Conservation (phyloP, 768 basidiomycete genomes). For the Boletus insuetus region DNA sequence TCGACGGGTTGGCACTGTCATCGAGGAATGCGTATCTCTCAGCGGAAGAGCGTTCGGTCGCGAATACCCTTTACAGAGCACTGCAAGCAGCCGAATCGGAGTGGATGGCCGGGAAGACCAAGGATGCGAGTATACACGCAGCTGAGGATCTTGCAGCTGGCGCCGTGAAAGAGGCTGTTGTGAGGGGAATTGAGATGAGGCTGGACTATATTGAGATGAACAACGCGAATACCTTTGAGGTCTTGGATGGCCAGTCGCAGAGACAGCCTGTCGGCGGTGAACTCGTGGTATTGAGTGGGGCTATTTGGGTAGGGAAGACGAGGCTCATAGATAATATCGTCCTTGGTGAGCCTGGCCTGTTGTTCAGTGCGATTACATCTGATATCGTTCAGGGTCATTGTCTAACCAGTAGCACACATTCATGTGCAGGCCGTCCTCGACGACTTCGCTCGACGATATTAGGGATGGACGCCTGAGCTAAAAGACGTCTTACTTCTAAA, state of each 20-base stretch:
- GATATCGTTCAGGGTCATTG: too few relatives aligned
- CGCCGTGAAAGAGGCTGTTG: slow-evolving; percentile 28
- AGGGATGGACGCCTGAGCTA: too few relatives aligned
- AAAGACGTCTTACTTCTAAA: too few relatives aligned
- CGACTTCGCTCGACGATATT: too few relatives aligned
- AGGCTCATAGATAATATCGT: slow-evolving; percentile 92
- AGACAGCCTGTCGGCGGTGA: slow-evolving; percentile 29
- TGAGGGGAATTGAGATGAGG: slow-evolving; percentile 49
- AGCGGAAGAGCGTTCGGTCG: slow-evolving; percentile 56
- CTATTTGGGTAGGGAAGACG: slow-evolving; percentile 81
- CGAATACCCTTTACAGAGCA: slow-evolving; percentile 65
- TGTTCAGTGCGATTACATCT: too few relatives aligned
- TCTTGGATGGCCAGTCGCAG: slow-evolving; percentile 39
- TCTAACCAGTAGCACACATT: too few relatives aligned
- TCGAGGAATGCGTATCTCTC: slow-evolving; percentile 88
- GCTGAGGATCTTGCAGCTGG: slow-evolving; percentile 44
- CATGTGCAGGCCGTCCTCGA: too few relatives aligned
- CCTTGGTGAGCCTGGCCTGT: slow-evolving; percentile 45
- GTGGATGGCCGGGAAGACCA: slow-evolving; percentile 54
- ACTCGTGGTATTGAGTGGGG: slow-evolving; percentile 76
- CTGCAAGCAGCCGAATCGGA: slow-evolving; percentile 53
- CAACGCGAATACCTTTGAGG: slow-evolving; percentile 70
- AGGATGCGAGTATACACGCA: slow-evolving; percentile 44
- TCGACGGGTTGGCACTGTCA: slow-evolving; percentile 76
- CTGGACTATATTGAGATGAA: slow-evolving; percentile 92